Conservation (phyloP, 345 rosid genomes). For the Ailanthus altissimus region DNA sequence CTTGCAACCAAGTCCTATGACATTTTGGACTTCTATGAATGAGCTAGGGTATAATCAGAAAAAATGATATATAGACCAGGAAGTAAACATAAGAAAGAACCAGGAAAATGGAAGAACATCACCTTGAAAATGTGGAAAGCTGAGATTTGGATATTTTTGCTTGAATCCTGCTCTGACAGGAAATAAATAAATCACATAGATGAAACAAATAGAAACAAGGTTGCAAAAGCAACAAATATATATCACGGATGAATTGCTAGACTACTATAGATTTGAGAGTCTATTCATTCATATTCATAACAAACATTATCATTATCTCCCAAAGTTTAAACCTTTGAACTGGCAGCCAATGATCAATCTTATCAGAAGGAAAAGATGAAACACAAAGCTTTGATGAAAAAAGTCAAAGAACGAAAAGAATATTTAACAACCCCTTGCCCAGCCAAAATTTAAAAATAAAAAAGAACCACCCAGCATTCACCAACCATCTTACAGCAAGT, state of each 20-base stretch:
- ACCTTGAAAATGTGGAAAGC: conserved; percentile 99
- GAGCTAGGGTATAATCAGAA: background rate
- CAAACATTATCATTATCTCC: background rate
- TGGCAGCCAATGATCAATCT: background rate
- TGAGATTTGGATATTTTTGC: conserved; percentile 86
- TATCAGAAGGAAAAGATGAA: background rate
- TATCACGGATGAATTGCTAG: too few relatives aligned
- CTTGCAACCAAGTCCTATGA: background rate
- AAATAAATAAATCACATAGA: background rate
- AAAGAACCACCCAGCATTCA: background rate
- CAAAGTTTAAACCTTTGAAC: background rate
- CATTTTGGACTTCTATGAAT: background rate
- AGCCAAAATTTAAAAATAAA: conserved; percentile 6
- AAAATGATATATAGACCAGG: background rate
- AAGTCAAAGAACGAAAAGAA: background rate
- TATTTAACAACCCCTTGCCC: background rate
- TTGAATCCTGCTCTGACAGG: conserved; percentile 67
- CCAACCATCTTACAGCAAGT: background rate
- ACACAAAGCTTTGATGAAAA: background rate
- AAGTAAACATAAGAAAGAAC: background rate
- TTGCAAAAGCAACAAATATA: background rate
- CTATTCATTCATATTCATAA: background rate
- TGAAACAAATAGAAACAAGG: conserved; percentile 1
- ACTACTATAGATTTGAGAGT: background rate
- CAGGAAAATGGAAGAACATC: conserved; percentile 2